A percentile compares a stretch with the other conserved stretches of the same genome.
Evolutionary conservation across 805 yeast genomes (phyloP).

Genomic region (Candida stauntonica): DNA sequence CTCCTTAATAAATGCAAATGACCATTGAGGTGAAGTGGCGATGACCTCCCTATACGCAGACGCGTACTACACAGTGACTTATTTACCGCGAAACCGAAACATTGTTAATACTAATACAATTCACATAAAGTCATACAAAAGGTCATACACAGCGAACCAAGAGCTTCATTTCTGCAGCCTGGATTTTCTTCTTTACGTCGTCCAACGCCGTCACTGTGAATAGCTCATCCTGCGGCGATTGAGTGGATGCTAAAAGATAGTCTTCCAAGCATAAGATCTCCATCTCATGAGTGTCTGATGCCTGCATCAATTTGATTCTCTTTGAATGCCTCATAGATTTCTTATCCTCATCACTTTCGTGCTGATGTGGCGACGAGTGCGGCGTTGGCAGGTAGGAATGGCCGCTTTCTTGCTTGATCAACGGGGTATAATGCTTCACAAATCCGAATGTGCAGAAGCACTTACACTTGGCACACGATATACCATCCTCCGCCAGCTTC

Average conservation of each 20-base stretch:
- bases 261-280: slow-evolving; percentile 23
- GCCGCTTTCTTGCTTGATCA: slow-evolving; percentile 1
- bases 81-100: too few relatives aligned
- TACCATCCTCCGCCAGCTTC: slow-evolving; percentile 27
- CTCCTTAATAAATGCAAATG: too few relatives aligned
- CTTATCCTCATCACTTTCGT: slow-evolving; percentile 7
- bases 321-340: slow-evolving; percentile 21
- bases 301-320: slow-evolving; percentile 22
- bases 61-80: too few relatives aligned
- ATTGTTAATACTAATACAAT: too few relatives aligned
- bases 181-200: slow-evolving; percentile 15
- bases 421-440: slow-evolving; percentile 24
- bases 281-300: slow-evolving; percentile 8
- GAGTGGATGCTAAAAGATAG: too few relatives aligned
- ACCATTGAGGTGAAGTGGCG: too few relatives aligned
- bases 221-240: slow-evolving; percentile 18
- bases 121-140: too few relatives aligned
- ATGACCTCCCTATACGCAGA: too few relatives aligned
- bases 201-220: slow-evolving; percentile 13
- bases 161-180: slow-evolving; percentile 12
- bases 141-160: not conserved
- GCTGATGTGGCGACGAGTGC: slow-evolving; percentile 20
- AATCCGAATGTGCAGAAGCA: slow-evolving; percentile 36
- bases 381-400: slow-evolving; percentile 18
- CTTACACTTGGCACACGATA: slow-evolving; percentile 33